Conservation (phyloP, 2,329 filamentous ascomycete species). For the Thermoascus crustaceus region DNA sequence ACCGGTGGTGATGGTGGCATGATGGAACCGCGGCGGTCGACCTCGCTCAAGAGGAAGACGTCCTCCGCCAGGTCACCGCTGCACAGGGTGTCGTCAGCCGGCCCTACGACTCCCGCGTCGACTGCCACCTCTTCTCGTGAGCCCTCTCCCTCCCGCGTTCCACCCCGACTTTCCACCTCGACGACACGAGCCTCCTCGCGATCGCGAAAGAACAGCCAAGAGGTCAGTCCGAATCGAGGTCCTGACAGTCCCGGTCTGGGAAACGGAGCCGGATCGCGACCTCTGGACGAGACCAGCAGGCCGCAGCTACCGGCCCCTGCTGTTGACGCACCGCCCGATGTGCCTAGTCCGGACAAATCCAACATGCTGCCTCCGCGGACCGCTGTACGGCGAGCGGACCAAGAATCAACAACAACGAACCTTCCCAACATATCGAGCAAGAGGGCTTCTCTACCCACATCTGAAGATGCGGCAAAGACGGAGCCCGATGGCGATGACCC, state of each 20-base stretch:
- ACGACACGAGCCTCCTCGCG: conserved; percentile 35
- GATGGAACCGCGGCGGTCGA: conserved; percentile 20
- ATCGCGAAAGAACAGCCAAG: conserved; percentile 60
- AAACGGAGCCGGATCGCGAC: conserved; percentile 38
- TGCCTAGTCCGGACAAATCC: conserved; percentile 58
- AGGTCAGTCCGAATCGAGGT: conserved; percentile 54
- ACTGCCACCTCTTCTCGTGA: conserved; percentile 42
- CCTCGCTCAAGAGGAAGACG: conserved; percentile 17
- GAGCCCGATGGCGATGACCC: conserved; percentile 41
- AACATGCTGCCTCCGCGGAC: conserved; percentile 25
- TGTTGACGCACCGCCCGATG: conserved; percentile 54
- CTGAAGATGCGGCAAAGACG: conserved; percentile 13
- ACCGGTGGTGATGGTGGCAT: conserved; percentile 23
- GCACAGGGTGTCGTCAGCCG: conserved; percentile 20
- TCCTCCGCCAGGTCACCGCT: conserved; percentile 20
- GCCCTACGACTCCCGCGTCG: conserved; percentile 39
- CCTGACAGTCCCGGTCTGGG: conserved; percentile 35
- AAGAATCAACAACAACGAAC: conserved; percentile 6
- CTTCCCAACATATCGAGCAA: conserved; percentile 32
- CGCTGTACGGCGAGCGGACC: conserved; percentile 17
- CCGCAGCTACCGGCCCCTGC: conserved; percentile 55
- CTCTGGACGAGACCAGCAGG: conserved; percentile 57
- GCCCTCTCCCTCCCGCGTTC: conserved; percentile 36
- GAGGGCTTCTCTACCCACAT: conserved; percentile 16
- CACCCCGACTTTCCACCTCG: conserved; percentile 22